A percentile compares a stretch with the other conserved stretches of the same genome.
These are phyloP conservation scores for Hypomyces rosellus DNA, from an alignment of 2,329 filamentous ascomycete genomes.

Conservation along the genomic window DNA sequence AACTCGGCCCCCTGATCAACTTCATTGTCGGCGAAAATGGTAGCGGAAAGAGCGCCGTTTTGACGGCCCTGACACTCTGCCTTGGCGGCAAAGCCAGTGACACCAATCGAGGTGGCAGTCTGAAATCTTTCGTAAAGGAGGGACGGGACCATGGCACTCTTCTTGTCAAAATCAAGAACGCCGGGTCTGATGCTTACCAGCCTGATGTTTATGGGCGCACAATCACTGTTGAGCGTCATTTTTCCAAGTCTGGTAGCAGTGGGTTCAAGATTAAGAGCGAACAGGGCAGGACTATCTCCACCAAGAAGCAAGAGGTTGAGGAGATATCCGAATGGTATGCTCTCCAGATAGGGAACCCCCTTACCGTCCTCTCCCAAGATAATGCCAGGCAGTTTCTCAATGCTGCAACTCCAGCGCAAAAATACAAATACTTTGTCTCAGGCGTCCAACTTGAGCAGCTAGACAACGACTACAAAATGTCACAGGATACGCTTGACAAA, in stretches of 20 bases:
- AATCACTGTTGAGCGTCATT: conserved; percentile 88
- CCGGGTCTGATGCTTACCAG: conserved; percentile 77
- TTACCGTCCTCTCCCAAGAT: conserved; percentile 93
- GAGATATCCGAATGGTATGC: conserved; percentile 91
- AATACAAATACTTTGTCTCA: conserved; percentile 95
- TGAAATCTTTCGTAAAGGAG: conserved; percentile 89
- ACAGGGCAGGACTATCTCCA: conserved; percentile 65
- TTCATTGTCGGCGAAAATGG: conserved; percentile 98
- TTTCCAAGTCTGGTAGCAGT: conserved; percentile 66
- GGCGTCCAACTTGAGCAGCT: conserved; percentile 91
- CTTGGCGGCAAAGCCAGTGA: conserved; percentile 90
- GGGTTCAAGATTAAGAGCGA: conserved; percentile 83
- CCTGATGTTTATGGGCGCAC: conserved; percentile 74
- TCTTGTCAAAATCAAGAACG: conserved; percentile 83
- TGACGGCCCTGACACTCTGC: conserved; percentile 89
- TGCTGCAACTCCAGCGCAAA: conserved; percentile 70
- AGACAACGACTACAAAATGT: conserved; percentile 81
- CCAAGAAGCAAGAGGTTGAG: conserved; percentile 79
- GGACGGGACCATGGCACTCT: conserved; percentile 71
- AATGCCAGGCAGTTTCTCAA: conserved; percentile 91
- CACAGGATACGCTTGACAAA: conserved; percentile 71
- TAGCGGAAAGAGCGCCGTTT: conserved; percentile 91
- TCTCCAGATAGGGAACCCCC: conserved; percentile 91
- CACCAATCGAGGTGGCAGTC: conserved; percentile 83
- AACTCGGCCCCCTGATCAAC: conserved; percentile 91